Conservation (phyloP, 73 alveolate genomes). For the Blepharisma japonicum region DNA sequence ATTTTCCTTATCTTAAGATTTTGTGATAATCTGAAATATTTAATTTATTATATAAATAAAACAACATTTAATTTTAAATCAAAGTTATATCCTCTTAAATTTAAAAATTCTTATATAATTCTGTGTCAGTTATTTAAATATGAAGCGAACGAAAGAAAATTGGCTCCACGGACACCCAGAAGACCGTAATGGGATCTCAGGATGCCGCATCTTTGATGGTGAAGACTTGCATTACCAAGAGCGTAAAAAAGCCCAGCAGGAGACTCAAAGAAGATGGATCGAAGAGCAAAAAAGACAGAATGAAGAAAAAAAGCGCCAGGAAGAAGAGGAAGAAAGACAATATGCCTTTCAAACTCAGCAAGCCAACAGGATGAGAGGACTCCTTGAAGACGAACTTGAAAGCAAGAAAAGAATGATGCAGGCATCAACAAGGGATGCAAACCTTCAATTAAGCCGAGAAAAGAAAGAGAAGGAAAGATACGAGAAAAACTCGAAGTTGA, state of each 20-base stretch:
- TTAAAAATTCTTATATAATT: too few relatives aligned
- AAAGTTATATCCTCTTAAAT: too few relatives aligned
- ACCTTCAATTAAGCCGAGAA: background rate
- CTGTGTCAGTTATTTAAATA: background rate
- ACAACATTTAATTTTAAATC: too few relatives aligned
- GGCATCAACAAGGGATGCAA: slow-evolving; percentile 24
- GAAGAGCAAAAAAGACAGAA: slow-evolving; percentile 27
- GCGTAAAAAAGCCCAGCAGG: slow-evolving; percentile 19
- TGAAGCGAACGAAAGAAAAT: slow-evolving; percentile 30
- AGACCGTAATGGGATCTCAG: slow-evolving; percentile 3
- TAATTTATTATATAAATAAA: too few relatives aligned
- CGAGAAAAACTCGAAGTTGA: background rate
- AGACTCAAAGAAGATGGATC: slow-evolving; percentile 12
- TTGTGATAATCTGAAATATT: too few relatives aligned
- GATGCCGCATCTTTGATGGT: slow-evolving; percentile 19
- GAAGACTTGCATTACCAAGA: slow-evolving; percentile 29
- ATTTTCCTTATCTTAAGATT: too few relatives aligned
- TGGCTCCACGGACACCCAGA: slow-evolving; percentile 11
- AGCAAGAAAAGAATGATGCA: slow-evolving; percentile 25
- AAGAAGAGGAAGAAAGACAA: slow-evolving; percentile 13
- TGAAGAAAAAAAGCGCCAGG: background rate
- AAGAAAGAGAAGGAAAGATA: background rate
- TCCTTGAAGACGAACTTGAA: slow-evolving; percentile 20
- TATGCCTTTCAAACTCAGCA: slow-evolving; percentile 24
- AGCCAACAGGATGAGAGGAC: slow-evolving; percentile 18